These are phyloP conservation scores for Exophiala calicioides DNA, from an alignment of 2,329 filamentous ascomycete species.

Conservation along the genomic window DNA sequence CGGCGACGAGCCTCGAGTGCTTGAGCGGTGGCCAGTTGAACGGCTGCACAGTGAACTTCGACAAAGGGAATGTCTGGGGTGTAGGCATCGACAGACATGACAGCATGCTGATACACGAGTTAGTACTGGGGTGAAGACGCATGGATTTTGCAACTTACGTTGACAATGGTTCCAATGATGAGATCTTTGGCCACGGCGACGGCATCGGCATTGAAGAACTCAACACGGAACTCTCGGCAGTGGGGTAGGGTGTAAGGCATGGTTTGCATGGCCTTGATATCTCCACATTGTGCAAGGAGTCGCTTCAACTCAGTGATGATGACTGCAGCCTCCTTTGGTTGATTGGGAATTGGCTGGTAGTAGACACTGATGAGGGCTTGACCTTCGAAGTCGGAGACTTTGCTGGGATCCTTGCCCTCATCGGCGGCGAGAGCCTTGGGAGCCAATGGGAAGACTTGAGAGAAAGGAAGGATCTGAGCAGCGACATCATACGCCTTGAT, in stretches of 20 bases:
- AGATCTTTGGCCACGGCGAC: slow-evolving; percentile 39
- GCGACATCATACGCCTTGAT: slow-evolving; percentile 53
- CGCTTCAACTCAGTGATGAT: slow-evolving; percentile 53
- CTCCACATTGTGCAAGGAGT: slow-evolving; percentile 41
- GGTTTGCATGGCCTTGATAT: slow-evolving; percentile 39
- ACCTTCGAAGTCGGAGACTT: slow-evolving; percentile 54
- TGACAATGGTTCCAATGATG: slow-evolving; percentile 35
- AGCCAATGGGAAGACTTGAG: slow-evolving; percentile 50
- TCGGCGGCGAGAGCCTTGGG: slow-evolving; percentile 47
- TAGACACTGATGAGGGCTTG: slow-evolving; percentile 57
- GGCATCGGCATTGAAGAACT: slow-evolving; percentile 43
- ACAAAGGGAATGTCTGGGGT: slow-evolving; percentile 19
- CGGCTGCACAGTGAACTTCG: slow-evolving; percentile 10
- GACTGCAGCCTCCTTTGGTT: slow-evolving; percentile 10
- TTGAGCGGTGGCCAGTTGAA: no score
- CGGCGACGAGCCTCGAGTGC: no score
- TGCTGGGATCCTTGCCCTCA: slow-evolving; percentile 30
- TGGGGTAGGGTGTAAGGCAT: slow-evolving; percentile 35
- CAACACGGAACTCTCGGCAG: slow-evolving; percentile 40
- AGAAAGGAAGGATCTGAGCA: slow-evolving; percentile 47
- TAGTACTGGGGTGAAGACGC: slow-evolving; percentile 1
- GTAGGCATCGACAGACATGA: slow-evolving; percentile 26
- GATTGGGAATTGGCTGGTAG: slow-evolving; percentile 33
- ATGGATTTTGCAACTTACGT: slow-evolving; percentile 8
- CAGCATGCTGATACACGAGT: slow-evolving; percentile 34